Evolutionary conservation across 1,139 yeast species (phyloP).

Genomic region (Hansenula anomala): DNA sequence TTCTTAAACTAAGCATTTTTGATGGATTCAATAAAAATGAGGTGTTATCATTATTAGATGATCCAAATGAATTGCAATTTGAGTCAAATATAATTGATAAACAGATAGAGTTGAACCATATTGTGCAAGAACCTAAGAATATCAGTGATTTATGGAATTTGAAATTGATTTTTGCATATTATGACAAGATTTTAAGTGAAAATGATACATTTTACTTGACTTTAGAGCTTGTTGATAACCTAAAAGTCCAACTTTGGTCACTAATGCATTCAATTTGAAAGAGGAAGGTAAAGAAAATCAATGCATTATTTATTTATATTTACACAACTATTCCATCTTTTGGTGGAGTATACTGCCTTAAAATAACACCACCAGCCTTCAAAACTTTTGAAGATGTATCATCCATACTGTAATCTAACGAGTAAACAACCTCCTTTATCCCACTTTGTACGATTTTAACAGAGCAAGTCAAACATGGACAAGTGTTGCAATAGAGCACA

Average conservation of each 20-base stretch:
- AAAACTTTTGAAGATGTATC: slow-evolving; percentile 63
- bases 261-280: not conserved
- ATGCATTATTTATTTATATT: not conserved
- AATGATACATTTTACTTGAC: slow-evolving; percentile 32
- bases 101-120: slow-evolving; percentile 44
- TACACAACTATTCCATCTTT: slow-evolving; percentile 25
- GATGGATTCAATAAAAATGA: slow-evolving; percentile 14
- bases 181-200: slow-evolving; percentile 30
- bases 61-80: slow-evolving; percentile 6
- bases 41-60: slow-evolving; percentile 11
- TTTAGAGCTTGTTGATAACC: slow-evolving; percentile 44
- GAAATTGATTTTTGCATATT: slow-evolving; percentile 56
- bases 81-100: slow-evolving; percentile 48
- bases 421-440: slow-evolving; percentile 86
- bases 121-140: slow-evolving; percentile 39
- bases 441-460: slow-evolving; percentile 94
- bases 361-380: slow-evolving; percentile 62
- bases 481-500: slow-evolving; percentile 86
- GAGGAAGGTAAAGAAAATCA: too few species aligned
- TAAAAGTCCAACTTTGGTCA: slow-evolving; percentile 43
- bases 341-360: slow-evolving; percentile 74
- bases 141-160: slow-evolving; percentile 66
- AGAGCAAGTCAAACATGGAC: slow-evolving; percentile 95
- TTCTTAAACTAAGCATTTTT: slow-evolving; percentile 13
- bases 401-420: slow-evolving; percentile 93